Evolutionary conservation across 108 stramenopile genomes (phyloP), one percentile per base, ranked within the genome.

Genomic region (Conticribra guillardii): DNA sequence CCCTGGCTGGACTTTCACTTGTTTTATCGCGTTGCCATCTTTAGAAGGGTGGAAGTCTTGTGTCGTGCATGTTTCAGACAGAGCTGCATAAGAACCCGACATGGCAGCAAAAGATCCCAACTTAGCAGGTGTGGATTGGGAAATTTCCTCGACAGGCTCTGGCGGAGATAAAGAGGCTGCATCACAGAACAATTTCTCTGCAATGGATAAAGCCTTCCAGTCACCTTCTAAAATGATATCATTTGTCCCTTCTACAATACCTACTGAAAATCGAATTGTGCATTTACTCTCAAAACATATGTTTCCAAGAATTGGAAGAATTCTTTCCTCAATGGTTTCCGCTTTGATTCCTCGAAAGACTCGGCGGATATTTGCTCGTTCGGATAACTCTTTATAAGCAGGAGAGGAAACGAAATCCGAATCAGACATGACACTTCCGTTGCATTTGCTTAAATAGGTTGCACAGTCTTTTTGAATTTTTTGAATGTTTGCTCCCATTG

Each of bases 191-290:
- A 91, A 54, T 37, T 80, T 67, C 32, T 87, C 85, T 5, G 87
- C 93, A 55, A 94, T 87, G 0, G 93, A 72, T 50, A 91, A 61
- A 19, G 87, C 81, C 65, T 86, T 81, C 93, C 93, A 94, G 22
- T 74, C 87, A 1, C 93, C 93, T 70, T 88, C 85, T 23, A 94
- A 41, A 2, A 86, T 24, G 16, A 93, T 76, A 29, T 89, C 80
- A 52, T 83, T 80, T 0, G 68, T 60, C 15, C 66, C 76, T 29
- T 37, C 69, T 22, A 55, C 3, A 15, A 54, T 46, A 34, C 80
- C 72, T 53, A 73, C 60, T 7, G 80, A 82, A 58, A 91, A 68
- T 26, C 75, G 83, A 53, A 91, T 89, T 24, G 71, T 73, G 62
- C 89, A 93, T 56, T 79, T 86, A 65, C 92, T 89, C 64, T 89